Conservation (phyloP, 129 eudicot genomes). For the Mikania micrantha region DNA sequence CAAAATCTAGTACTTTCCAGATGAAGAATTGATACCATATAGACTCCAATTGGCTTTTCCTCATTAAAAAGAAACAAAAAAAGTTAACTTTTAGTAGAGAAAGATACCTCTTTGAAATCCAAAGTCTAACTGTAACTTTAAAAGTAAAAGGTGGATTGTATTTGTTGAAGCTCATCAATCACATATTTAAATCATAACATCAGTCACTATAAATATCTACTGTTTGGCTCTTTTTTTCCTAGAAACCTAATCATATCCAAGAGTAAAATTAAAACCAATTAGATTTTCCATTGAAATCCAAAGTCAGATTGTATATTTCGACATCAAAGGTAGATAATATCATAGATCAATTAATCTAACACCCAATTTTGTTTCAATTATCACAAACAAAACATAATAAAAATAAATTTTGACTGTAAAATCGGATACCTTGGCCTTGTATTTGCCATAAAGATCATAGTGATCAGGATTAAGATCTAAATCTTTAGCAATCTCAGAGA, state of each 20-base stretch:
- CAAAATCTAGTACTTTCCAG: constrained; percentile 1
- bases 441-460: constrained; percentile 95
- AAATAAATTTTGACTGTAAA: not conserved
- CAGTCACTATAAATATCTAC: not conserved
- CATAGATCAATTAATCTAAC: not conserved
- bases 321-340: not conserved
- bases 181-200: not conserved
- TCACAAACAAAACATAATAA: not conserved
- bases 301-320: not conserved
- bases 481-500: constrained; percentile 80
- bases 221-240: not conserved
- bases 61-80: not conserved
- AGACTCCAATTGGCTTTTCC: constrained; percentile 3
- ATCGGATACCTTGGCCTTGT: constrained; percentile 79
- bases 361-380: not conserved
- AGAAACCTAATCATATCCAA: not conserved
- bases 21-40: not conserved
- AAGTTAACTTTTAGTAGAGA: not conserved
- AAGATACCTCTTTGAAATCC: constrained; percentile 7
- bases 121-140: not conserved
- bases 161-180: constrained; percentile 15
- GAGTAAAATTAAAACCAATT: not conserved
- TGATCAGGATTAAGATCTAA: constrained; percentile 63
- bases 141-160: not conserved
- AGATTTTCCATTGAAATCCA: not conserved